Conservation (phyloP, 352 stramenopile species). For the Phytophthora megakarya region DNA sequence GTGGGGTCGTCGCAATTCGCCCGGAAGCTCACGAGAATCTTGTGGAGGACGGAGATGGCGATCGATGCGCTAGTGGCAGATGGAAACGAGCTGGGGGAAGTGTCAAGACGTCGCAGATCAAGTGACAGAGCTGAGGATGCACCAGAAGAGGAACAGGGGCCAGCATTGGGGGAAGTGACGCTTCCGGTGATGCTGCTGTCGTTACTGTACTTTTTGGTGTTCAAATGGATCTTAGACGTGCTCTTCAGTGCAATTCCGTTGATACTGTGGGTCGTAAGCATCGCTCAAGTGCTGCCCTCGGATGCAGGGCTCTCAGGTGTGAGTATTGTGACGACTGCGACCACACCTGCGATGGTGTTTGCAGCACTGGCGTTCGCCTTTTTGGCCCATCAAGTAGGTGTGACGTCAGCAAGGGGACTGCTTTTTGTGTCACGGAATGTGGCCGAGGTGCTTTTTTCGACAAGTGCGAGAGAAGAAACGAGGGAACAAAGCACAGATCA, state of each 20-base stretch:
- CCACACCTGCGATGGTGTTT: conserved; percentile 34
- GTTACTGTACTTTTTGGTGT: conserved; percentile 71
- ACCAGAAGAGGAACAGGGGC: not conserved
- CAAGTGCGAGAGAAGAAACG: not conserved
- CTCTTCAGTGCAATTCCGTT: conserved; percentile 59
- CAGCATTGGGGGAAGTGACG: conserved; percentile 49
- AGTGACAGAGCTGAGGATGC: conserved; percentile 4
- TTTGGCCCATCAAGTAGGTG: conserved; percentile 62
- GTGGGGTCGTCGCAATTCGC: conserved; percentile 49
- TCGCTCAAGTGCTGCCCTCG: conserved; percentile 45
- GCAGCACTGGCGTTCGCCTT: conserved; percentile 60
- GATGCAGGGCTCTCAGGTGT: conserved; percentile 16
- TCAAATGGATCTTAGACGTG: conserved; percentile 67
- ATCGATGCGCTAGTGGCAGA: conserved; percentile 47
- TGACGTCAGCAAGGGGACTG: conserved; percentile 44
- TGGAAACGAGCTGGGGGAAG: conserved; percentile 8
- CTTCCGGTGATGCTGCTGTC: conserved; percentile 66
- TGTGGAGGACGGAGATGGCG: conserved; percentile 63
- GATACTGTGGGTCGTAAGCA: conserved; percentile 46
- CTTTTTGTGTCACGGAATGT: conserved; percentile 61
- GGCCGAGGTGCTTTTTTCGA: conserved; percentile 46
- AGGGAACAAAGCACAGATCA: conserved; percentile 12
- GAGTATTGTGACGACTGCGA: conserved; percentile 27
- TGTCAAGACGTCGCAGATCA: conserved; percentile 5
- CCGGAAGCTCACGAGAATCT: conserved; percentile 48